Evolutionary conservation across 768 basidiomycete species (phyloP).

Genomic region (Leccinum boreale): DNA sequence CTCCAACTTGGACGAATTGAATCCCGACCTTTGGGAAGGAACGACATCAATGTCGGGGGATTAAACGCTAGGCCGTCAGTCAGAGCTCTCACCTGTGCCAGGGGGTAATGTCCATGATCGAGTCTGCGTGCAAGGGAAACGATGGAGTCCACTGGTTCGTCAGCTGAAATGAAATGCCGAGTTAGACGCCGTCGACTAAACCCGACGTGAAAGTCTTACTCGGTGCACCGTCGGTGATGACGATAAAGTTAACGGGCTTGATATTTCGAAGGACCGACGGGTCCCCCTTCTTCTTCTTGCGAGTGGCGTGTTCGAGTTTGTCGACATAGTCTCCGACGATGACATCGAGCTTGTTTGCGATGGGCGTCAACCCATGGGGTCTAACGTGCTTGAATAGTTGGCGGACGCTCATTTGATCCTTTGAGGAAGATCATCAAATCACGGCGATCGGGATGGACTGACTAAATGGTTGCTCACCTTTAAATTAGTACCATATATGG

Average conservation of each 20-base stretch:
- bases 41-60: background rate
- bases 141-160: constrained; percentile 50
- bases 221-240: constrained; percentile 63
- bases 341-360: constrained; percentile 39
- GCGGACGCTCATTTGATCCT: constrained; percentile 39
- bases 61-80: background rate
- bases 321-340: constrained; percentile 38
- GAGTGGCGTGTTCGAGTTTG: constrained; percentile 32
- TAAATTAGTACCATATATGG: constrained; percentile 32
- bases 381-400: constrained; percentile 42
- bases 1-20: constrained; percentile 72
- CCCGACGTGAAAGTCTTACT: constrained; percentile 35
- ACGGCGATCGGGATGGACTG: background rate
- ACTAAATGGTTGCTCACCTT: constrained; percentile 29
- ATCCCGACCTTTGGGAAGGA: constrained; percentile 50
- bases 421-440: background rate
- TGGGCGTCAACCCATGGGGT: constrained; percentile 46
- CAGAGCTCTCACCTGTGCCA: constrained; percentile 43
- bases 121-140: constrained; percentile 46
- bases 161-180: constrained; percentile 35
- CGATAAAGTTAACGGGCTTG: constrained; percentile 56
- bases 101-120: constrained; percentile 48
- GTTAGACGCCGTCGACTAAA: background rate
- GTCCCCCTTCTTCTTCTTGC: constrained; percentile 21
- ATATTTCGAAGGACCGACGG: constrained; percentile 29